Base-by-base conservation (phyloP, 2,329 filamentous ascomycete species). In the Didymella sp. region DNA sequence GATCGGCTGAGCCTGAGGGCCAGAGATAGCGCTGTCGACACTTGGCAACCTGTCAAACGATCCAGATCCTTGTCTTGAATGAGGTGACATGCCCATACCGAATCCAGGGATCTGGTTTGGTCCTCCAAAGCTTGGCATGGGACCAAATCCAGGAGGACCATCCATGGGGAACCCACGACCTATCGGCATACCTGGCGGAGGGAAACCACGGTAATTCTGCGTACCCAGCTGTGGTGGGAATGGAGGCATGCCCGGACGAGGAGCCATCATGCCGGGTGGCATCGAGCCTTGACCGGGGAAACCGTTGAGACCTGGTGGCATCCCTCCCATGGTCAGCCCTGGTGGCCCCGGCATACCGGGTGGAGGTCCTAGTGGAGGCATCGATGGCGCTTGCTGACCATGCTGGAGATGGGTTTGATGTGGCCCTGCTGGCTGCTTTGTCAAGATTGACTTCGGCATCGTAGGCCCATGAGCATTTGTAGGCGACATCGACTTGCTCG, bases 41-140 rank as follows among this genome's bases (percentile, higher is more conserved):
- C 76, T 79, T 19, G 81, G 80, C 4, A 67, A 46, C 61, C 81
- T 81, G 47, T 85, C 83, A 58, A 80, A 81, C 0, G 88, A 88
- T 12, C 82, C 82, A 6, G 92, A 96, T 11, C 86, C 83, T 65
- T 96, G 91, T 60, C 92, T 85, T 8, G 89, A 89, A 76, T 96
- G 92, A 5, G 84, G 75, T 45, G 83, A 80, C 63, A 77, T 72
- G 11, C 67, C 63, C 60, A 76, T 72, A n/a, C 72, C 72, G 43
- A 76, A 77, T n/a, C 74, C 74, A 8, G 78, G 74, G 22, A 75
- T 64, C 37, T 76, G 61, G 27, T 44, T 72, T 9, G 70, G 64
- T 31, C 53, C 62, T 4, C 70, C 70, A 47, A 76, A 77, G 22
- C 76, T 75, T 45, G 77, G 74, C 45, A 76, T 72, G 25, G 78